phyloP scores from a whole-genome alignment of 192 early-diverging fungal species.

The Geranomyces variabilis region DNA sequence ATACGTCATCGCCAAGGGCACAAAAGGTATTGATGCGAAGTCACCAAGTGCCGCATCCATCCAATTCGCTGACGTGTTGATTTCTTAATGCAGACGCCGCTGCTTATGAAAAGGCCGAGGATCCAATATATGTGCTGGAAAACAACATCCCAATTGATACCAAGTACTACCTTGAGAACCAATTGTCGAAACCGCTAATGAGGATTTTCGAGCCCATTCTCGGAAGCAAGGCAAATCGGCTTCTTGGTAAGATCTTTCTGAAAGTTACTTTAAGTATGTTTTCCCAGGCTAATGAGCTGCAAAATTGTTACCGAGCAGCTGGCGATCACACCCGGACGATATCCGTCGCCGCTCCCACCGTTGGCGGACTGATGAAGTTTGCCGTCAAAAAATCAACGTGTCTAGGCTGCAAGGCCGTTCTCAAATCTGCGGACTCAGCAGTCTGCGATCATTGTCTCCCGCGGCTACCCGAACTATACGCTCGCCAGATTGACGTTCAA shows the following conservation, averaged over 20 bases:
- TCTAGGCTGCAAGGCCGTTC: constrained; percentile 81
- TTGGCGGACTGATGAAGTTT: constrained; percentile 93
- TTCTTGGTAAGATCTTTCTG: constrained; percentile 70
- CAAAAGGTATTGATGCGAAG: constrained; percentile 54
- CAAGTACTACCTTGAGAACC: constrained; percentile 95
- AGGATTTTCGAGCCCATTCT: constrained; percentile 97
- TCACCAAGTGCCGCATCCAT: not conserved
- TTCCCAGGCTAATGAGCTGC: no score
- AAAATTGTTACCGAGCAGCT: constrained; percentile 1
- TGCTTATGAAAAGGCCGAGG: constrained; percentile 97
- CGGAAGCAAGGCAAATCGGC: constrained; percentile 78
- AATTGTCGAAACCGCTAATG: constrained; percentile 88
- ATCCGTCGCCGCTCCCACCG: constrained; percentile 83
- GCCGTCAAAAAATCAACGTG: constrained; percentile 90
- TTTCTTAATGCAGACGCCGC: constrained; percentile 58
- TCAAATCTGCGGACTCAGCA: constrained; percentile 57
- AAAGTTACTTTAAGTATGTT: no score
- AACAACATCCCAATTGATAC: constrained; percentile 98
- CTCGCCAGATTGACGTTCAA: constrained; percentile 69
- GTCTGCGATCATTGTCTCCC: constrained; percentile 81
- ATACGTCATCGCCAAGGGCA: constrained; percentile 91
- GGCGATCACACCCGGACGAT: constrained; percentile 68
- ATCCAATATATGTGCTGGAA: constrained; percentile 97
- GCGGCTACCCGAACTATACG: constrained; percentile 76
- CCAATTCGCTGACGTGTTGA: not conserved